phyloP scores from a whole-genome alignment of 176 grass and related monocot genomes.

The Panicum miliaceum region DNA sequence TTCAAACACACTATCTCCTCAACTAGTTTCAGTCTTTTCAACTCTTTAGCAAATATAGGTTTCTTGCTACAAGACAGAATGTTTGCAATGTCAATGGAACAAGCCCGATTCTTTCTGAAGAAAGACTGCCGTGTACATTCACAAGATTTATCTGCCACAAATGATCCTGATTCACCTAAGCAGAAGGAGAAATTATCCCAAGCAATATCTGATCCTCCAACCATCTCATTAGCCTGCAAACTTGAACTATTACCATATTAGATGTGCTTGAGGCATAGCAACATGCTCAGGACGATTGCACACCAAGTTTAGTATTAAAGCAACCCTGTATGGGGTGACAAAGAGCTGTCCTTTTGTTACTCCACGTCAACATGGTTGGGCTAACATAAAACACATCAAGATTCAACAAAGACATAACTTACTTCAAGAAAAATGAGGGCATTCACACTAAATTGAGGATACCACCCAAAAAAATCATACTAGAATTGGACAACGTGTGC shows the following conservation, averaged over 20 bases:
- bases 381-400: constrained; percentile 28
- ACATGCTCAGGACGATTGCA: constrained; percentile 39
- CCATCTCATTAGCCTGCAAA: constrained; percentile 88
- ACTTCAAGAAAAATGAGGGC: neutral
- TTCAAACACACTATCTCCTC: constrained; percentile 71
- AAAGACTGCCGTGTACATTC: constrained; percentile 56
- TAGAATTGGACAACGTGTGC: neutral
- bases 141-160: constrained; percentile 48
- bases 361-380: neutral
- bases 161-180: constrained; percentile 57
- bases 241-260: constrained; percentile 54
- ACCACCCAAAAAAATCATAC: neutral
- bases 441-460: constrained; percentile 24
- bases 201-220: constrained; percentile 53
- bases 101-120: constrained; percentile 62
- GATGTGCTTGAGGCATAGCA: constrained; percentile 42
- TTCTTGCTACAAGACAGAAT: constrained; percentile 52
- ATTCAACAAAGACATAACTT: constrained; percentile 26
- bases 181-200: constrained; percentile 49
- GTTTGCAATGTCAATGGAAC: constrained; percentile 51
- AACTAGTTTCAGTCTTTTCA: constrained; percentile 68
- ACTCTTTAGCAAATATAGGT: constrained; percentile 46
- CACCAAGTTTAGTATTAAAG: constrained; percentile 45
- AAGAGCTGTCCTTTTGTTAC: constrained; percentile 31
- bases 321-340: constrained; percentile 25